phyloP scores from a whole-genome alignment of 1,284 basidiomycete species.

The Waitea zeae region DNA sequence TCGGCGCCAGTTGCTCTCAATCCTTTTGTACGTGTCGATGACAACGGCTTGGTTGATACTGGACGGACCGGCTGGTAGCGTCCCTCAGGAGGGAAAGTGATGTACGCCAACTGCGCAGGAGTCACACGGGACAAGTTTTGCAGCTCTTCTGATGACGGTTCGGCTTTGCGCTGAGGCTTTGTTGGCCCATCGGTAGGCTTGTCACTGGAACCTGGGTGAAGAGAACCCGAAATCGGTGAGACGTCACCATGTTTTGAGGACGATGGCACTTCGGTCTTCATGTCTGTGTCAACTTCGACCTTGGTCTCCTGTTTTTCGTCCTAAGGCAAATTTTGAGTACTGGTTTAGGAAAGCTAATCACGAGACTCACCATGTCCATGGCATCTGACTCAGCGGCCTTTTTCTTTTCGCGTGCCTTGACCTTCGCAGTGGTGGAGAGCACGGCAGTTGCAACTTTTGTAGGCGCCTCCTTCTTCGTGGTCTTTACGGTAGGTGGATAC shows the following conservation, averaged over 20 bases:
- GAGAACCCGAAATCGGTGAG: constrained; percentile 33
- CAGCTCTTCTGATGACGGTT: constrained; percentile 63
- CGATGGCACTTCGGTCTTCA: constrained; percentile 49
- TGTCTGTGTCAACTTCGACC: constrained; percentile 54
- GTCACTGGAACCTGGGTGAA: constrained; percentile 29
- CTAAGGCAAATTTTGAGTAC: constrained; percentile 8
- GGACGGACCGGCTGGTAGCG: constrained; percentile 87
- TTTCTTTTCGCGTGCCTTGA: constrained; percentile 81
- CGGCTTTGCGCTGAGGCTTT: constrained; percentile 39
- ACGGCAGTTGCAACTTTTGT: constrained; percentile 86
- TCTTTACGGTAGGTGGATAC: constrained; percentile 71
- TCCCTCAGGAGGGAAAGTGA: constrained; percentile 65
- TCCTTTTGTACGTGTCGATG: constrained; percentile 14
- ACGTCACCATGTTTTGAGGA: constrained; percentile 30
- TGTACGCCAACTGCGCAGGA: constrained; percentile 73
- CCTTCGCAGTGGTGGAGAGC: constrained; percentile 87
- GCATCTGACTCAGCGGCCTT: constrained; percentile 67
- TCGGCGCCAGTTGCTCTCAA: constrained; percentile 27
- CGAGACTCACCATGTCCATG: constrained; percentile 59
- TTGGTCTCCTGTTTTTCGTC: constrained; percentile 38
- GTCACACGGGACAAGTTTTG: constrained; percentile 89
- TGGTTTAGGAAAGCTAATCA: constrained; percentile 1
- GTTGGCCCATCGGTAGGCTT: constrained; percentile 13
- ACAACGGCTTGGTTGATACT: constrained; percentile 34
- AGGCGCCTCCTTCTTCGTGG: constrained; percentile 80